phyloP scores from a whole-genome alignment of 176 grass and related monocot species.

The Rhynchospora breviuscula region DNA sequence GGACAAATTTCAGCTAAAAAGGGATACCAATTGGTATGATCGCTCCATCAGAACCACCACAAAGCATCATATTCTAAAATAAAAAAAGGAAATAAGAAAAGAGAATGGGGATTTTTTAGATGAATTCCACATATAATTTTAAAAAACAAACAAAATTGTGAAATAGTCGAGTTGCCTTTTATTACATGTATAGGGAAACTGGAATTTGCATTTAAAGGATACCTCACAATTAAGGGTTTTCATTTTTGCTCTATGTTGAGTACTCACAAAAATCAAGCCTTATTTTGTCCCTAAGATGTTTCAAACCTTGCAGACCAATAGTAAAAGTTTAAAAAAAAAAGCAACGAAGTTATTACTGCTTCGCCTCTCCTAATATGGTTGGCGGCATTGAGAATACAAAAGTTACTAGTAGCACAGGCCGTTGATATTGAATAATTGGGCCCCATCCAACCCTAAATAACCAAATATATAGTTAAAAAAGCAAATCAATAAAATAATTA shows the following conservation, averaged over 20 bases:
- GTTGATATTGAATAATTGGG: constrained; percentile 99
- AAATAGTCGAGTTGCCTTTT: neutral
- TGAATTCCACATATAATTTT: neutral
- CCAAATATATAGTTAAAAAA: constrained; percentile 6
- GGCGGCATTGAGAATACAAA: constrained; percentile 96
- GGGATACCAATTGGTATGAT: constrained; percentile 81
- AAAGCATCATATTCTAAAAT: constrained; percentile 94
- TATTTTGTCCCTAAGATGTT: neutral
- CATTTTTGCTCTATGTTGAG: neutral
- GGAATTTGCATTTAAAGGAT: neutral
- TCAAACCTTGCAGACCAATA: neutral
- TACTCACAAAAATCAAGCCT: neutral
- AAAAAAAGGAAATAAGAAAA: neutral
- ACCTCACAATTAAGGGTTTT: neutral
- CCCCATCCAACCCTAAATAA: constrained; percentile 87
- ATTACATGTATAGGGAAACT: neutral
- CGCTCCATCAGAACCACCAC: constrained; percentile 96
- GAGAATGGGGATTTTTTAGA: neutral
- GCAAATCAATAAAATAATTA: neutral
- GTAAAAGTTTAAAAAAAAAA: neutral
- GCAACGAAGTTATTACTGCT: constrained; percentile 45
- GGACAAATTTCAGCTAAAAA: constrained; percentile 3
- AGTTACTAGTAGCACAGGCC: constrained; percentile 98
- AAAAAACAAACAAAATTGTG: neutral
- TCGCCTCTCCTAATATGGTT: constrained; percentile 97